Base-by-base conservation (phyloP, 75 land plant genomes). In the Cryptomeria japonica region DNA sequence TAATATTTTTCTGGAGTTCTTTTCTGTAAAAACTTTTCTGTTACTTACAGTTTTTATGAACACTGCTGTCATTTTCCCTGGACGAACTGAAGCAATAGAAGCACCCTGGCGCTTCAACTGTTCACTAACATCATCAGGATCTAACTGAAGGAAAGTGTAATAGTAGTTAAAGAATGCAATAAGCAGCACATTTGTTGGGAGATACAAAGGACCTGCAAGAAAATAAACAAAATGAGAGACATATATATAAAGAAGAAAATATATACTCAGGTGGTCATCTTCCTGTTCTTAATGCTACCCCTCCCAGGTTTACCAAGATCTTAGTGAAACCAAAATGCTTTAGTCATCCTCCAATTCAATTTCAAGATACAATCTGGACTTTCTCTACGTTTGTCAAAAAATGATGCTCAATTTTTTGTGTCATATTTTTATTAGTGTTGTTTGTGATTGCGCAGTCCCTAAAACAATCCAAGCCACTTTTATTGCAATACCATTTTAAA, bases 81-180 rank as follows among this genome's bases (percentile, higher is more conserved):
- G 99, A n/a, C 99, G 93, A 49, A 98, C 92, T 47, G 97, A 92
- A 28, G 99, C 99, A 56, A 98, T 96, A 78, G 99, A 98, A 46
- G 99, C 99, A 86, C 99, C 99, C 92, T 96, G 97, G 47, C 99
- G 95, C 92, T 98, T 98, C 89, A 98, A 89, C 84, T 98, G 99
- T 42, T 98, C 99, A 86, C 99, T 98, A n/a, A 98, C 98, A 91
- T 98, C 99, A 88, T 94, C 96, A 73, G 99, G 99, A 87, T 98
- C 99, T 88, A 98, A 90, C 90, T 98, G 99, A 80, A 98, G 94
- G 89, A 98, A 98, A 22, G 99, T 98, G 85, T 98, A 98, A 91
- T 96, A 98, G 88, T 98, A 98, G 80, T 98, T 98, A 96, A 98
- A 98, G 93, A 98, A 98, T 16, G 99, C 99, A 86, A 98, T 98